Evolutionary conservation across 176 grass and related monocot genomes (phyloP).

Genomic region (Oryza punctata): DNA sequence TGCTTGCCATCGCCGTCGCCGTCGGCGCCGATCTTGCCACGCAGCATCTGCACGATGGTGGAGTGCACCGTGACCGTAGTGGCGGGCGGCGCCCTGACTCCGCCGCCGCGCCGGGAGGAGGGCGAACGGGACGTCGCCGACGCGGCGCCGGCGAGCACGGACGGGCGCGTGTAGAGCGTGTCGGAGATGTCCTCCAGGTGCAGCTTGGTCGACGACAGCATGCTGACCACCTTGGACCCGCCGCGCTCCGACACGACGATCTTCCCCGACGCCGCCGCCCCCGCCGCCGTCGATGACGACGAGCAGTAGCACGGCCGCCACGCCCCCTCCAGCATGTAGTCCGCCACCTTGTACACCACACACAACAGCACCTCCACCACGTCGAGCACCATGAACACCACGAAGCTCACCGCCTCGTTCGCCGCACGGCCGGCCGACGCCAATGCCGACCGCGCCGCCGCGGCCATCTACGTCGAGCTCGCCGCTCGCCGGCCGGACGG

Average conservation of each 20-base stretch:
- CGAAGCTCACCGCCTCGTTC: conserved; percentile 78
- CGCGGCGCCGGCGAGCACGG: conserved; percentile 49
- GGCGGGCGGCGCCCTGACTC: conserved; percentile 8
- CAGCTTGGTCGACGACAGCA: conserved; percentile 69
- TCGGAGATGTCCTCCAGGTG: conserved; percentile 98
- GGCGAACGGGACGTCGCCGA: not conserved
- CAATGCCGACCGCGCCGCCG: conserved; percentile 64
- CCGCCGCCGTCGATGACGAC: conserved; percentile 5
- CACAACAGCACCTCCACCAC: conserved; percentile 76
- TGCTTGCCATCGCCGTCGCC: conserved; percentile 20
- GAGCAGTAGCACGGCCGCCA: conserved; percentile 97
- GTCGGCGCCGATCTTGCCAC: conserved; percentile 54
- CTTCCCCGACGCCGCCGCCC: conserved; percentile 47
- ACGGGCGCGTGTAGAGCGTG: conserved; percentile 82
- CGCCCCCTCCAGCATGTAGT: conserved; percentile 76
- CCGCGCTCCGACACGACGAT: conserved; percentile 86
- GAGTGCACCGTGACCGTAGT: conserved; percentile 70
- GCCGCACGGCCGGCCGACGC: conserved; percentile 49
- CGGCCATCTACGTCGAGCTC: conserved; percentile 26
- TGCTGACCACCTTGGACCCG: conserved; percentile 83
- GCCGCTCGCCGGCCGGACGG: not conserved
- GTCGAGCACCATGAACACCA: conserved; percentile 84
- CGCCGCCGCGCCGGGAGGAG: not conserved
- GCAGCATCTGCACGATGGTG: conserved; percentile 77
- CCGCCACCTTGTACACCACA: conserved; percentile 67